Evolutionary conservation across 2,329 filamentous ascomycete species (phyloP).

Genomic region (Neonectria coccinea): DNA sequence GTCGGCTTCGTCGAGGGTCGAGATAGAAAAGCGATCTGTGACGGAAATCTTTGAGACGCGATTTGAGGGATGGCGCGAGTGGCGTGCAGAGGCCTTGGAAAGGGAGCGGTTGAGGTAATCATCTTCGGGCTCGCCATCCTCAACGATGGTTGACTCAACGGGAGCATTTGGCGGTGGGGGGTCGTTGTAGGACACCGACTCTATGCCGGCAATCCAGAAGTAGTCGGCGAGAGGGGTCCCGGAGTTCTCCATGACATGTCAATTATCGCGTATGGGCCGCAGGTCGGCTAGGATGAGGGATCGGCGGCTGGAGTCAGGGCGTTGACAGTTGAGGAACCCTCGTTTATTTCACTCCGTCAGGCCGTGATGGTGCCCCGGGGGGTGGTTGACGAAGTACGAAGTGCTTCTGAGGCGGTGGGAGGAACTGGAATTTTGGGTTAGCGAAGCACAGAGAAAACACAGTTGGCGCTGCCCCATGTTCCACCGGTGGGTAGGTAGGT

Average conservation of each 20-base stretch:
- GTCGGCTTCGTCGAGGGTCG: slow-evolving; percentile 69
- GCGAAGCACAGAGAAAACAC: slow-evolving; percentile 18
- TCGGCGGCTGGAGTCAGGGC: slow-evolving; percentile 12
- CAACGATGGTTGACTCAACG: slow-evolving; percentile 70
- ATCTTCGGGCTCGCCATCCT: slow-evolving; percentile 70
- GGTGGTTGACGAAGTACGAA: slow-evolving; percentile 20
- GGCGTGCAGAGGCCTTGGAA: slow-evolving; percentile 53
- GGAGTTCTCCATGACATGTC: slow-evolving; percentile 69
- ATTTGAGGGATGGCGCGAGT: slow-evolving; percentile 71
- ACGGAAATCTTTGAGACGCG: slow-evolving; percentile 67
- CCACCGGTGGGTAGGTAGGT: slow-evolving; percentile 6
- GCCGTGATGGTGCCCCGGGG: slow-evolving; percentile 8
- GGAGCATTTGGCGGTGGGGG: slow-evolving; percentile 52
- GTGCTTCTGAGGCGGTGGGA: slow-evolving; percentile 19
- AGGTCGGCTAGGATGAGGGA: slow-evolving; percentile 32
- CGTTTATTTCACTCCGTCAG: slow-evolving; percentile 17
- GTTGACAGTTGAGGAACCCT: slow-evolving; percentile 25
- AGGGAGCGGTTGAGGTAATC: slow-evolving; percentile 48
- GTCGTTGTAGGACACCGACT: slow-evolving; percentile 74
- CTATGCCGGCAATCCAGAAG: slow-evolving; percentile 81
- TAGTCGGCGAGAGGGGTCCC: slow-evolving; percentile 78
- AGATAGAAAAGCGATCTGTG: slow-evolving; percentile 64
- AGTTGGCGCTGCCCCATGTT: slow-evolving; percentile 22
- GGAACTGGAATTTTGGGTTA: slow-evolving; percentile 35
- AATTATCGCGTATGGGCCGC: slow-evolving; percentile 46